Evolutionary conservation across 345 rosid genomes (phyloP).

Genomic region (Salix udensis): DNA sequence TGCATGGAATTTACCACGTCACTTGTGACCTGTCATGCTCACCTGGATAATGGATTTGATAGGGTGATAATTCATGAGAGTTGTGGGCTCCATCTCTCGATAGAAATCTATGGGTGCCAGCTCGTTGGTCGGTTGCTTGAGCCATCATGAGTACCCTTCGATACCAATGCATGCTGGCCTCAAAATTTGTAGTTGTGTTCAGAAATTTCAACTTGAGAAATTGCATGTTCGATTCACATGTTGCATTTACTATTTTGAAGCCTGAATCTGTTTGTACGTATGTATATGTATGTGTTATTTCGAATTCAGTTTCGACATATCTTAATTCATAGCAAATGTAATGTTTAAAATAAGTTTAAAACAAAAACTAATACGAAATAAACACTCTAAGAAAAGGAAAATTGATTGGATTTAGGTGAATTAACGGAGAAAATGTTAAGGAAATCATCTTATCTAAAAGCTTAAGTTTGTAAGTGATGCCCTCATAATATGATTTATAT

Average conservation of each 20-base stretch:
- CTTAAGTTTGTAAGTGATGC: too few species aligned
- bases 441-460: too few species aligned
- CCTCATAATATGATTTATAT: too few species aligned
- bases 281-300: background rate
- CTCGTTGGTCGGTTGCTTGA: too few species aligned
- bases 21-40: background rate
- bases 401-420: background rate
- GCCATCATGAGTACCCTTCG: background rate
- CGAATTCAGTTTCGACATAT: background rate
- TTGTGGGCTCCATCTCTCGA: background rate
- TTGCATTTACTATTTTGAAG: background rate
- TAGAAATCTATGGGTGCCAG: background rate
- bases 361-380: background rate
- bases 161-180: background rate
- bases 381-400: background rate
- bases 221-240: background rate
- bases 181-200: background rate
- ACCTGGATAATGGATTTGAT: background rate
- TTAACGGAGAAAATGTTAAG: background rate
- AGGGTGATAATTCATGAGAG: background rate
- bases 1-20: background rate
- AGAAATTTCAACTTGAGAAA: background rate
- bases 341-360: background rate
- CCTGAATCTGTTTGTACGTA: background rate
- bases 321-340: background rate